Evolutionary conservation across 768 basidiomycete genomes (phyloP), one percentile per base, ranked within the genome.

Genomic region (Boletus patriciae): DNA sequence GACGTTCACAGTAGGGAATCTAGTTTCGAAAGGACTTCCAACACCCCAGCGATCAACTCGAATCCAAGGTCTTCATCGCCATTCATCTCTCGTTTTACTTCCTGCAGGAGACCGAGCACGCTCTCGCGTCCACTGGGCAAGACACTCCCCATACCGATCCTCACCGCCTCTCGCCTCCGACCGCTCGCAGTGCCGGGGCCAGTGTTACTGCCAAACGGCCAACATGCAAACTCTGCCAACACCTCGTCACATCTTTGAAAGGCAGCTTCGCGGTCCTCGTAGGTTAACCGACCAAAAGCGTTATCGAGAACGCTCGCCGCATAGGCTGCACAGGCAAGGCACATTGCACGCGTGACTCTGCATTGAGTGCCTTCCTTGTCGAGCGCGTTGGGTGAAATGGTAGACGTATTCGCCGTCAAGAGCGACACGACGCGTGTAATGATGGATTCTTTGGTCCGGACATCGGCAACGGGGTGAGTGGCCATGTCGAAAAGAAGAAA

Each of bases 401-500:
- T 83, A 25, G 90, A 80, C 5, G 94, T 96, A 4, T 87, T 85
- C 3, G 89, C 80, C 11, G 94, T 93, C 66, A 98, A 81, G 23
- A 98, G 82, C 15, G 85, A 72, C 46, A 91, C 81, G 29, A 88
- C 80, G 33, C 95, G 88, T 15, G 78, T 73, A 68, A 98, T 80
- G 66, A 98, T 83, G 55, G 81, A 79, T 68, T 94, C 94, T 70
- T 98, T 98, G 10, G 87, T 87, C 55, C 91, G 88, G 13, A 92
- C 82, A 73, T 98, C 95, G 8, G 95, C 92, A 48, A 98, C 90
- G 2, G 96, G 97, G 72, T 99, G 96, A 0, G 96, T 99, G 18
- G 97, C 96, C 96, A 99, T 99, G 77, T 99, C 96, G 76, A 99
- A 99, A 31, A 99, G 80, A 48, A 99, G 83, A 74, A 99, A 99